Evolutionary conservation across 441 rosid species (phyloP).

Genomic region (Adansonia grandidieri): DNA sequence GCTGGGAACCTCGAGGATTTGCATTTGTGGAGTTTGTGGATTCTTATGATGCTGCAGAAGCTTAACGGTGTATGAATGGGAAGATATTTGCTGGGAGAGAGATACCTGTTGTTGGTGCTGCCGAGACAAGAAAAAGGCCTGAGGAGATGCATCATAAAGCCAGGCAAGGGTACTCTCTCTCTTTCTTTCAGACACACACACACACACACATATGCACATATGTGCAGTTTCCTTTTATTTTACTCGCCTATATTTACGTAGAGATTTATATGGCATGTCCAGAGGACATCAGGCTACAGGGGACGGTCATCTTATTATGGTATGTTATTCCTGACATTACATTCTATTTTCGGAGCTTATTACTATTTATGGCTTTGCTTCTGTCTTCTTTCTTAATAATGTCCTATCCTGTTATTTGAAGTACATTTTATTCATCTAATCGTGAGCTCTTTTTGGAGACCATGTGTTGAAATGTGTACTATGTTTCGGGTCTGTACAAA

Average conservation of each 20-base stretch:
- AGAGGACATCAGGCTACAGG: constrained; percentile 71
- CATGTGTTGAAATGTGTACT: neutral
- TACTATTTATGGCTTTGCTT: neutral
- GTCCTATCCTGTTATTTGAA: neutral
- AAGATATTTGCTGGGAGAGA: constrained; percentile 84
- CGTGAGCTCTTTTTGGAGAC: neutral
- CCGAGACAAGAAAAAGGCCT: constrained; percentile 93
- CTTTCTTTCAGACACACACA: neutral
- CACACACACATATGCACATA: neutral
- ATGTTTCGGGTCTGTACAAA: neutral
- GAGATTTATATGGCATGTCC: constrained; percentile 31
- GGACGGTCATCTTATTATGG: constrained; percentile 72
- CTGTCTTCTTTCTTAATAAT: neutral
- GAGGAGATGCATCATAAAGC: constrained; percentile 90
- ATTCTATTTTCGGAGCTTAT: constrained; percentile 10
- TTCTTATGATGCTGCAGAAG: constrained; percentile 83
- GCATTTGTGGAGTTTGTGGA: constrained; percentile 98
- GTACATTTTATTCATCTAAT: neutral
- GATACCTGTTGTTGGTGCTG: constrained; percentile 87
- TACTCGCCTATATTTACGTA: neutral
- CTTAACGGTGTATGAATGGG: constrained; percentile 90
- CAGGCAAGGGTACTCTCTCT: constrained; percentile 56
- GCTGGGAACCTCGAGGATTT: constrained; percentile 94
- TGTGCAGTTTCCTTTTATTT: neutral
- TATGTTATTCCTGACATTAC: constrained; percentile 32